These are phyloP conservation scores for Hibiscus tridactylites DNA, from an alignment of 345 rosid genomes.

Conservation along the genomic window DNA sequence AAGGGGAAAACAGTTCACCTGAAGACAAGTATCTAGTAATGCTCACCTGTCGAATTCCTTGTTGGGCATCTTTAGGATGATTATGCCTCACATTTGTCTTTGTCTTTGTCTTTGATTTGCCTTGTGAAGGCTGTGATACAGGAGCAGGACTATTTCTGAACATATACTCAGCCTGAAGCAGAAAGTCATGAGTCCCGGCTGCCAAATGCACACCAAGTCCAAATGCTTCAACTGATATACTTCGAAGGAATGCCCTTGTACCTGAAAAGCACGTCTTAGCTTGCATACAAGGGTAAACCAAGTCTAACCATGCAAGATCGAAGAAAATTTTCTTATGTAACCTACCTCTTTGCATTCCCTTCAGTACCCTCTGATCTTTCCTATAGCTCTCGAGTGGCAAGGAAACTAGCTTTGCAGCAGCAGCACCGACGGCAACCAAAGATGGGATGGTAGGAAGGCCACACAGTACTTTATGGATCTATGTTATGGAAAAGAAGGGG, in stretches of 20 bases:
- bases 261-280: slow-evolving; percentile 38
- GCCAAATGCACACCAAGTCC: slow-evolving; percentile 96
- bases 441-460: slow-evolving; percentile 82
- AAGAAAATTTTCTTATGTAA: slow-evolving; percentile 2
- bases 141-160: slow-evolving; percentile 49
- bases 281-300: background rate
- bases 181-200: slow-evolving; percentile 74
- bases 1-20: too few relatives aligned
- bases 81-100: slow-evolving; percentile 49
- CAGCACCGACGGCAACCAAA: slow-evolving; percentile 62
- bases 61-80: slow-evolving; percentile 80
- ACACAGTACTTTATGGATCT: slow-evolving; percentile 62
- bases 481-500: slow-evolving; percentile 3
- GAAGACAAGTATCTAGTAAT: background rate
- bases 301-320: background rate
- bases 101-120: slow-evolving; percentile 19
- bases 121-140: slow-evolving; percentile 37
- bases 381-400: slow-evolving; percentile 80
- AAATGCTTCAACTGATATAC: slow-evolving; percentile 87
- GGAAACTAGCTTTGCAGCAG: slow-evolving; percentile 77
- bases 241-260: slow-evolving; percentile 78
- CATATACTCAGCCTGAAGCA: slow-evolving; percentile 67
- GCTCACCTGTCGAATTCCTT: slow-evolving; percentile 81
- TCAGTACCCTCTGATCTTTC: slow-evolving; percentile 74
- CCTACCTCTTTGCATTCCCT: slow-evolving; percentile 93